Percentiles rank a stretch among this genome's conserved stretches.
Conservation (phyloP, 1,284 basidiomycete genomes). For the Ustilago nuda region DNA sequence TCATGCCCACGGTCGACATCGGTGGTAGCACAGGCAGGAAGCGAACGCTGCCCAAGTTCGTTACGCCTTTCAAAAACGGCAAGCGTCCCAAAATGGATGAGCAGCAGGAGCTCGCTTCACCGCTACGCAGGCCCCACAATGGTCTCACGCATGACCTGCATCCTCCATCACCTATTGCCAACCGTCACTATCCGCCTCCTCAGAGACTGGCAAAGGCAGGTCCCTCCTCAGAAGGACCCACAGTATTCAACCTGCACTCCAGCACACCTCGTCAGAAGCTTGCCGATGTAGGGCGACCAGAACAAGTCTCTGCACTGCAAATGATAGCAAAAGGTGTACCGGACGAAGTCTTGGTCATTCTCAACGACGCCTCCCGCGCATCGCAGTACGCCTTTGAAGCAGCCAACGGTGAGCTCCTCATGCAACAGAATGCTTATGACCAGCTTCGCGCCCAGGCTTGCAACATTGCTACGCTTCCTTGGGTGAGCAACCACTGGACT, state of each 20-base stretch:
- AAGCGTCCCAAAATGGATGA: slow-evolving; percentile 36
- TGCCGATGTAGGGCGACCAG: slow-evolving; percentile 42
- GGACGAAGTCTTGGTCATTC: slow-evolving; percentile 54
- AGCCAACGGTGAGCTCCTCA: slow-evolving; percentile 24
- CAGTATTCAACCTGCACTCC: slow-evolving; percentile 29
- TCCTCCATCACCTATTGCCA: background rate
- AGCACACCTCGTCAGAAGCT: slow-evolving; percentile 18
- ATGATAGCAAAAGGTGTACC: slow-evolving; percentile 53
- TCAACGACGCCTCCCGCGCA: slow-evolving; percentile 43
- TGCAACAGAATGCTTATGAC: slow-evolving; percentile 42
- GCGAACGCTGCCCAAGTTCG: slow-evolving; percentile 37
- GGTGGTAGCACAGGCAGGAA: slow-evolving; percentile 33
- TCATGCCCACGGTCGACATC: slow-evolving; percentile 37
- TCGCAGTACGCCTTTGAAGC: slow-evolving; percentile 54
- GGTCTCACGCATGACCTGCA: slow-evolving; percentile 4
- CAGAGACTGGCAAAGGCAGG: background rate
- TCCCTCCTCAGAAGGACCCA: slow-evolving; percentile 3
- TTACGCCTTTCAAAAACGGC: slow-evolving; percentile 57
- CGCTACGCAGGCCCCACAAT: slow-evolving; percentile 13
- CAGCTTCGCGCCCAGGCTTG: slow-evolving; percentile 48
- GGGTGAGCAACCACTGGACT: slow-evolving; percentile 92
- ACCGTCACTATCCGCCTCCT: slow-evolving; percentile 13
- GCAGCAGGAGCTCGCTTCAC: slow-evolving; percentile 21
- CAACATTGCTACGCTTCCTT: slow-evolving; percentile 76
- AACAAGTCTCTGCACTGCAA: slow-evolving; percentile 31